phyloP scores from a whole-genome alignment of 176 grass and related monocot genomes.

The Puccinellia tenuiflora region DNA sequence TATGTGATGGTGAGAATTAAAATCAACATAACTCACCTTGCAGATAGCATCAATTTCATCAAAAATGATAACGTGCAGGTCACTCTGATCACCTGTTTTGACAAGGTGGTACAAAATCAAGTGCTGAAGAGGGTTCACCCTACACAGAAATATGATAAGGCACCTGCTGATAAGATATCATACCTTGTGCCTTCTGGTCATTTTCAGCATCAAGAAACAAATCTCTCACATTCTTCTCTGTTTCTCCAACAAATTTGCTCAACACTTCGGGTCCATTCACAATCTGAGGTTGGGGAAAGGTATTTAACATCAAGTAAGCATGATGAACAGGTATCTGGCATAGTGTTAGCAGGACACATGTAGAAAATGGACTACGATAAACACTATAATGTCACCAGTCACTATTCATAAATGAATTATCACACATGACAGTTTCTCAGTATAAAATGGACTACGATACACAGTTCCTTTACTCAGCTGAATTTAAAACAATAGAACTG shows the following conservation, averaged over 20 bases:
- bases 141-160: slow-evolving; percentile 15
- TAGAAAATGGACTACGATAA: slow-evolving; percentile 3
- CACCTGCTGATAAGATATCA: slow-evolving; percentile 9
- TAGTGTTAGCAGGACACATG: slow-evolving; percentile 2
- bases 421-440: not conserved
- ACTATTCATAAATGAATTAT: not conserved
- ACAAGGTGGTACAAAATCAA: slow-evolving; percentile 3
- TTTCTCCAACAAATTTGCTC: slow-evolving; percentile 98
- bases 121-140: not conserved
- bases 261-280: slow-evolving; percentile 94
- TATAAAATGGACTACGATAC: slow-evolving; percentile 1
- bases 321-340: not conserved
- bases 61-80: slow-evolving; percentile 95
- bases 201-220: slow-evolving; percentile 95
- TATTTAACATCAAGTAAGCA: slow-evolving; percentile 1
- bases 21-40: slow-evolving; percentile 33
- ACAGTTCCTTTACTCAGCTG: not conserved
- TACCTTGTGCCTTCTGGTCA: slow-evolving; percentile 70
- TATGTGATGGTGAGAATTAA: not conserved
- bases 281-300: slow-evolving; percentile 27
- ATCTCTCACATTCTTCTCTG: slow-evolving; percentile 97
- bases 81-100: slow-evolving; percentile 83
- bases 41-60: slow-evolving; percentile 99
- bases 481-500: slow-evolving; percentile 9
- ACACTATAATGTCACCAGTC: no score